Conservation (phyloP, 345 rosid genomes). For the Eucalyptus cloeziana region DNA sequence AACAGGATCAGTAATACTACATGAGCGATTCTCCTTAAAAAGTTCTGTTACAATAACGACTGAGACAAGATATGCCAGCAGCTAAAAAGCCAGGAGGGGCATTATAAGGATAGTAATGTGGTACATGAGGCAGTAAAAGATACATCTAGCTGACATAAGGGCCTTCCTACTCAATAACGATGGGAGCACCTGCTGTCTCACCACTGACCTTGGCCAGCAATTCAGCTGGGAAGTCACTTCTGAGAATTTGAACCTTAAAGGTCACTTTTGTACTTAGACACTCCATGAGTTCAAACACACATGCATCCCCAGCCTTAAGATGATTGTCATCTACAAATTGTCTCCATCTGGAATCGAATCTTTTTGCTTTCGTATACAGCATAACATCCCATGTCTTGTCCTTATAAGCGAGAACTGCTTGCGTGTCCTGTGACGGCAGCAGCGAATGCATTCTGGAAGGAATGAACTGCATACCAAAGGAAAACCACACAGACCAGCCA, state of each 20-base stretch:
- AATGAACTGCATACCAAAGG: background rate
- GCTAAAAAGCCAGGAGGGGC: background rate
- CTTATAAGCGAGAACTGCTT: background rate
- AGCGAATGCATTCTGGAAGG: background rate
- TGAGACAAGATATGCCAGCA: background rate
- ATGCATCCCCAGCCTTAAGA: constrained; percentile 13
- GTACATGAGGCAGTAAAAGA: background rate
- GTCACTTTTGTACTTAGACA: background rate
- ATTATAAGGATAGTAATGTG: background rate
- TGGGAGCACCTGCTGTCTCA: background rate
- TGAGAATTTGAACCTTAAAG: constrained; percentile 19
- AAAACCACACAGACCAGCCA: background rate
- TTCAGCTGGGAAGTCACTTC: constrained; percentile 3
- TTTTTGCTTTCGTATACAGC: background rate
- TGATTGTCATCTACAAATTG: constrained; percentile 3
- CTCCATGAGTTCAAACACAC: constrained; percentile 15
- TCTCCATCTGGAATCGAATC: constrained; percentile 1
- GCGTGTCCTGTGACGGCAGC: background rate
- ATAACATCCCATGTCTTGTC: constrained; percentile 10
- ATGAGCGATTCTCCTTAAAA: background rate
- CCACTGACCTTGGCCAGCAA: background rate
- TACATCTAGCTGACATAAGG: background rate
- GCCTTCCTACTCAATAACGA: background rate
- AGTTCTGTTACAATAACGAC: background rate
- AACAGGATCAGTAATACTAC: background rate